These are phyloP conservation scores for Luffa aegyptiaca DNA, from an alignment of 306 rosid species.

Conservation along the genomic window DNA sequence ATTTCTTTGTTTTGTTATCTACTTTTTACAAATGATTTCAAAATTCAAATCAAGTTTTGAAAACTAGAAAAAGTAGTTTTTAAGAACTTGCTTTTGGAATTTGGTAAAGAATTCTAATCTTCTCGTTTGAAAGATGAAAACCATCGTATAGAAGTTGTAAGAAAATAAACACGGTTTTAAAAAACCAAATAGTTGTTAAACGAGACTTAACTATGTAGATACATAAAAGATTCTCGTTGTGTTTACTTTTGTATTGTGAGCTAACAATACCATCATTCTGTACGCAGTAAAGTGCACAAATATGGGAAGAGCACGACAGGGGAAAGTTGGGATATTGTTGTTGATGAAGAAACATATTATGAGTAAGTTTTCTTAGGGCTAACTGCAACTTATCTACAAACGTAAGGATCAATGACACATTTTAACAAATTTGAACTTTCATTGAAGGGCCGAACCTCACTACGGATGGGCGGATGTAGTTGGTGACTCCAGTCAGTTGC, in stretches of 20 bases:
- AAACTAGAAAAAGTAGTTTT: not conserved
- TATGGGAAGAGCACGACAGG: constrained; percentile 95
- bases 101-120: not conserved
- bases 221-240: not conserved
- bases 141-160: not conserved
- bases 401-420: not conserved
- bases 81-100: too few species aligned
- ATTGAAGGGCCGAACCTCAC: constrained; percentile 81
- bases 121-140: not conserved
- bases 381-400: not conserved
- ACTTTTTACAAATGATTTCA: too few species aligned
- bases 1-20: not conserved
- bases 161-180: not conserved
- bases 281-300: constrained; percentile 86
- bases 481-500: constrained; percentile 79
- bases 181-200: not conserved
- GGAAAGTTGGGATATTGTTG: constrained; percentile 93
- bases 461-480: constrained; percentile 97
- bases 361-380: constrained; percentile 44
- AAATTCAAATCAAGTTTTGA: too few species aligned
- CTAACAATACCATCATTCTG: constrained; percentile 13
- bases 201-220: not conserved
- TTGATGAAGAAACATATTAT: constrained; percentile 88
- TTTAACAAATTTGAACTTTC: constrained; percentile 2
- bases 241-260: not conserved